phyloP scores from a whole-genome alignment of 345 rosid species.

The Arabidopsis suecica region DNA sequence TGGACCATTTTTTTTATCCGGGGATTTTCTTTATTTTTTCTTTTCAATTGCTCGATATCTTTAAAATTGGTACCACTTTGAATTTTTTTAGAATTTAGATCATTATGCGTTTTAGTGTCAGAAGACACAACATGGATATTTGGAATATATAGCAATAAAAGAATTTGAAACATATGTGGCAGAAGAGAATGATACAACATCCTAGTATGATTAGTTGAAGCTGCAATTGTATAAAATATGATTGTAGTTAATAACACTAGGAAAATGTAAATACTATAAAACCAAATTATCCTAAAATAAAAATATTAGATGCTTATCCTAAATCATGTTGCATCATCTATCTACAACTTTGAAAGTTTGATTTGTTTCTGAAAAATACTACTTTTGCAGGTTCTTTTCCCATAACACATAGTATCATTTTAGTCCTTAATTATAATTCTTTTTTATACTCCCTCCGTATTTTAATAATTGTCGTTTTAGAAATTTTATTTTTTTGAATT shows the following conservation, averaged over 20 bases:
- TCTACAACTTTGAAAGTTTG: background rate
- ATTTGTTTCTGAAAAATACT: background rate
- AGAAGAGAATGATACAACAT: background rate
- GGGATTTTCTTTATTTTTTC: background rate
- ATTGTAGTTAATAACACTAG: background rate
- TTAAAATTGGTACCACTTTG: conserved; percentile 40
- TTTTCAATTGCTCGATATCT: conserved; percentile 11
- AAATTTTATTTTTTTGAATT: too few species aligned
- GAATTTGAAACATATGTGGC: conserved; percentile 12
- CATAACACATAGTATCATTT: background rate
- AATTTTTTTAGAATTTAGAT: background rate
- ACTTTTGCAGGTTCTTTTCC: background rate
- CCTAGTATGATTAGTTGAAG: conserved; percentile 18
- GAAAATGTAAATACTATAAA: background rate
- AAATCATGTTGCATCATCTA: background rate
- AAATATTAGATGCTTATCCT: background rate
- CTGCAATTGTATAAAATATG: too few species aligned
- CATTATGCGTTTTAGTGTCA: background rate
- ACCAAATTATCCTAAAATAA: background rate
- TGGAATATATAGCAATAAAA: conserved; percentile 11
- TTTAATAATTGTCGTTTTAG: too few species aligned
- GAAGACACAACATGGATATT: conserved; percentile 7
- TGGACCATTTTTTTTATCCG: conserved; percentile 23
- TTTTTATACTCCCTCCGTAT: too few species aligned
- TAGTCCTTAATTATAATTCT: background rate